These are phyloP conservation scores for Globisporangium radiosum DNA, from an alignment of 352 stramenopile species.

Conservation along the genomic window DNA sequence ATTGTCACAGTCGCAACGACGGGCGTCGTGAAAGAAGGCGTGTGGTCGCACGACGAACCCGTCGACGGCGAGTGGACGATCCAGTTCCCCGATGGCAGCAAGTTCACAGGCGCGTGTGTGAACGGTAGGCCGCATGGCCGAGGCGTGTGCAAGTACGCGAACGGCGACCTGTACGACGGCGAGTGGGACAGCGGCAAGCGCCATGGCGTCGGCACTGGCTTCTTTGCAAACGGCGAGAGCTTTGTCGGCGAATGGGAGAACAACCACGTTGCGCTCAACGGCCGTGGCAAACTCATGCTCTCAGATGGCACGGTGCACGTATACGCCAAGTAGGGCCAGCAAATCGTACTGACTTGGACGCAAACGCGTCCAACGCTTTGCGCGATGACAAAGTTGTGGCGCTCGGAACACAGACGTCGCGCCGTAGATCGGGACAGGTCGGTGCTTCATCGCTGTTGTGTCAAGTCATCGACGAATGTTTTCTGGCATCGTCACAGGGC, in stretches of 20 bases:
- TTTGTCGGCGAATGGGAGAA: slow-evolving; percentile 77
- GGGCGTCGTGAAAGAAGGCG: slow-evolving; percentile 60
- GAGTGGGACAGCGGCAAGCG: slow-evolving; percentile 78
- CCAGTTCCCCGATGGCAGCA: slow-evolving; percentile 63
- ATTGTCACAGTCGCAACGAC: slow-evolving; percentile 35
- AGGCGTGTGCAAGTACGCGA: slow-evolving; percentile 76
- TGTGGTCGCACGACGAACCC: slow-evolving; percentile 46
- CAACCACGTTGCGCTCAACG: slow-evolving; percentile 77
- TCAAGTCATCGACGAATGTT: no score
- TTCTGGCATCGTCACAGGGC: no score
- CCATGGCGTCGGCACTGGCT: slow-evolving; percentile 58
- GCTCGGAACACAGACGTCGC: no score
- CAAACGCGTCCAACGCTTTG: neutral
- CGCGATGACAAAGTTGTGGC: no score
- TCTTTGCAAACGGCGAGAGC: slow-evolving; percentile 66
- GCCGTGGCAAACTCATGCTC: slow-evolving; percentile 58
- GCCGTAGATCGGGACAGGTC: no score
- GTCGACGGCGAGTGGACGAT: slow-evolving; percentile 74
- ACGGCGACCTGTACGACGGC: slow-evolving; percentile 79
- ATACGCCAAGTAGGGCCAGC: slow-evolving; percentile 30
- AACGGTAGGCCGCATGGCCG: slow-evolving; percentile 55
- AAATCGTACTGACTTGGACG: neutral
- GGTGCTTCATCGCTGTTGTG: no score
- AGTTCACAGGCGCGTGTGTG: slow-evolving; percentile 66
- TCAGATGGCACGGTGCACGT: slow-evolving; percentile 68